A percentile compares a stretch with the other conserved stretches of the same genome.
Conservation (phyloP, 495 filamentous ascomycete species). For the Penicillium ochrochloron region DNA sequence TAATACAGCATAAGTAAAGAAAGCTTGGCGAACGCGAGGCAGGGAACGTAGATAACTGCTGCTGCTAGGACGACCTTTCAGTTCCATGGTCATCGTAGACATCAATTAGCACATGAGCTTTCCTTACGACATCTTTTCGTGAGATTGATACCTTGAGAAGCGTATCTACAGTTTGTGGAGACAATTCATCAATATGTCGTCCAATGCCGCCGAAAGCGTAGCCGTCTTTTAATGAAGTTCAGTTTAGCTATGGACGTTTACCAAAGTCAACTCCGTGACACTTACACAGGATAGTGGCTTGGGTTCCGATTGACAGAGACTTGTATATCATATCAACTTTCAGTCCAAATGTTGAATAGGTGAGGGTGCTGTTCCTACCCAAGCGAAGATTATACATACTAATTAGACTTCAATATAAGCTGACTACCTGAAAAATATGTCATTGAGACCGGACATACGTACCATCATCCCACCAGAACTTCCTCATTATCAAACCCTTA, state of each 20-base stretch:
- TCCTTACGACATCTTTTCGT: not conserved
- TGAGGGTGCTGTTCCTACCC: not conserved
- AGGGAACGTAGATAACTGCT: slow-evolving; percentile 37
- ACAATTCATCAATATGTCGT: not conserved
- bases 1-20: slow-evolving; percentile 39
- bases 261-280: not conserved
- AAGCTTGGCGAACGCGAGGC: slow-evolving; percentile 42
- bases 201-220: not conserved
- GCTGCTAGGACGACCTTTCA: slow-evolving; percentile 26
- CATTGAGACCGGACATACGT: not conserved
- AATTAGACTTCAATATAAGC: not conserved
- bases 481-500: slow-evolving; percentile 10
- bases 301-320: not conserved
- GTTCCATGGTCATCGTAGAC: slow-evolving; percentile 3
- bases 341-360: no score
- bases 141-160: not conserved
- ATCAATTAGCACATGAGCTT: not conserved
- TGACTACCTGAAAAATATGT: not conserved
- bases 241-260: not conserved
- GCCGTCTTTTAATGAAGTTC: not conserved
- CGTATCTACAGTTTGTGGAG: not conserved
- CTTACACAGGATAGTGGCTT: not conserved
- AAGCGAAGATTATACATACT: slow-evolving; percentile 11
- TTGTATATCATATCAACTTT: not conserved
- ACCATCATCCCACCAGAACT: slow-evolving; percentile 21